Conservation (phyloP, 2,329 filamentous ascomycete genomes). For the Colletotrichum somersetense region DNA sequence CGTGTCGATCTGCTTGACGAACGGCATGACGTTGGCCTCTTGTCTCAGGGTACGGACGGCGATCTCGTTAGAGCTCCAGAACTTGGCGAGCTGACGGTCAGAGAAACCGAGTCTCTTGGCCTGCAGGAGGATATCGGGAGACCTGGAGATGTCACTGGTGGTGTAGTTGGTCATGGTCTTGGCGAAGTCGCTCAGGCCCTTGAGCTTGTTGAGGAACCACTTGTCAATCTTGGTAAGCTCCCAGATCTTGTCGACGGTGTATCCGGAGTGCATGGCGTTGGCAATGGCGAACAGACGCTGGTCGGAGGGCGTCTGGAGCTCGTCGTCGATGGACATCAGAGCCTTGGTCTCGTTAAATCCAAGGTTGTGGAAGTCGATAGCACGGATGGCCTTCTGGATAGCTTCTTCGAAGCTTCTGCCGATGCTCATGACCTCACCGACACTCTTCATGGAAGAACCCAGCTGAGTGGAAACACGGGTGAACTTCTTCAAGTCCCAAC, state of each 20-base stretch:
- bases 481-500: conserved; percentile 99
- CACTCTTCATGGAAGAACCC: conserved; percentile 99
- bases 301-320: conserved; percentile 96
- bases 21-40: conserved; percentile 87
- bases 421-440: conserved; percentile 99
- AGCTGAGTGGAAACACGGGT: conserved; percentile 95
- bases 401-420: conserved; percentile 97
- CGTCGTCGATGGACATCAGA: conserved; percentile 94
- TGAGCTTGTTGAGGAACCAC: conserved; percentile 95
- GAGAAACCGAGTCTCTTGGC: conserved; percentile 96
- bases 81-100: conserved; percentile 92
- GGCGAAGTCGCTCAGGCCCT: conserved; percentile 89
- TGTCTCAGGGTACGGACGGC: conserved; percentile 86
- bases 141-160: conserved; percentile 73
- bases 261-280: conserved; percentile 95
- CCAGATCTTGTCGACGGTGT: conserved; percentile 97
- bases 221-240: conserved; percentile 98
- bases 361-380: conserved; percentile 94
- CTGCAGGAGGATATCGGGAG: conserved; percentile 76
- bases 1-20: conserved; percentile 98
- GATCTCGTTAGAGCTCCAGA: conserved; percentile 94
- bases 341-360: conserved; percentile 94
- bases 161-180: conserved; percentile 79
- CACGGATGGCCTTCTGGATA: conserved; percentile 96
- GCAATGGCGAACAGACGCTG: conserved; percentile 97